These are phyloP conservation scores for Colletotrichum sp. DNA, from an alignment of 2,329 filamentous ascomycete genomes.

Conservation along the genomic window DNA sequence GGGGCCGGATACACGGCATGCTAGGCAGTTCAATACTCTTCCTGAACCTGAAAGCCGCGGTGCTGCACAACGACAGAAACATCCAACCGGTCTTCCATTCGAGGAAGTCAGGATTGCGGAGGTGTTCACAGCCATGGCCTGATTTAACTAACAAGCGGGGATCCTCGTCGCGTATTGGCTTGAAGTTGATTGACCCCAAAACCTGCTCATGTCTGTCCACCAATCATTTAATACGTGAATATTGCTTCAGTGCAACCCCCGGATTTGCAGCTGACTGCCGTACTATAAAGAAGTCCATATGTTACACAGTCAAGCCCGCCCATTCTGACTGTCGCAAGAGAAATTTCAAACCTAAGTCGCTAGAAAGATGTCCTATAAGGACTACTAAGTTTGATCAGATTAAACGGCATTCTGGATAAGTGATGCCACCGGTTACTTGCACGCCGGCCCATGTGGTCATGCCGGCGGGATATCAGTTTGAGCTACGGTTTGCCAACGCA, in stretches of 20 bases:
- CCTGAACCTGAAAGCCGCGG: accelerated
- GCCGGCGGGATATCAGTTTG: background rate
- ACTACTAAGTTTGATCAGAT: background rate
- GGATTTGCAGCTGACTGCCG: background rate
- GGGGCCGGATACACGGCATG: slow-evolving; percentile 2
- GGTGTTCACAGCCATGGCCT: background rate
- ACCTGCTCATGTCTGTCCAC: background rate
- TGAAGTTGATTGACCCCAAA: background rate
- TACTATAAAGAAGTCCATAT: background rate
- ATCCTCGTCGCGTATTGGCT: background rate
- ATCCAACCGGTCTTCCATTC: background rate
- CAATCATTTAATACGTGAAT: slow-evolving; percentile 12
- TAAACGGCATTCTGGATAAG: background rate
- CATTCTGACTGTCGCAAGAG: background rate
- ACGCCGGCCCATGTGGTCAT: background rate
- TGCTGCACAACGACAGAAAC: background rate
- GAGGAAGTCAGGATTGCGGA: background rate
- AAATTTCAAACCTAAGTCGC: background rate
- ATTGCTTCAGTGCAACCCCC: background rate
- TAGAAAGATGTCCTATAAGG: background rate
- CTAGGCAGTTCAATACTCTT: background rate
- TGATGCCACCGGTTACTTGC: background rate
- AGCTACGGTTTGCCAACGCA: background rate
- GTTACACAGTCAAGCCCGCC: background rate
- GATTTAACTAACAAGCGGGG: background rate